Conservation (phyloP, 139 green algal species). For the Coelastrella sp. region DNA sequence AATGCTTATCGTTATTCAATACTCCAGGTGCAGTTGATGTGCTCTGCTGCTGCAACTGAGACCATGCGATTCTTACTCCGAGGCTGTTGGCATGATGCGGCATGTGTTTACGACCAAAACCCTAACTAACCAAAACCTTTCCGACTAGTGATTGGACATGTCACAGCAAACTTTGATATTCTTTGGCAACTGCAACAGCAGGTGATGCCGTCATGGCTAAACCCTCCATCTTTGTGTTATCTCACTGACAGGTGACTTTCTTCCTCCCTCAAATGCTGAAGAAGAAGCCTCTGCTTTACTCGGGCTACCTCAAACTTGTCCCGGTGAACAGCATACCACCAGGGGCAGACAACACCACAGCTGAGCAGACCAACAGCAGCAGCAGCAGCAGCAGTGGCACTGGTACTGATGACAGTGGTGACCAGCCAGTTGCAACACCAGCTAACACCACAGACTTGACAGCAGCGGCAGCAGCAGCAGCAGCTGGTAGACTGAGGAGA, state of each 20-base stretch:
- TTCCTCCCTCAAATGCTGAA: neutral
- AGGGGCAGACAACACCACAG: neutral
- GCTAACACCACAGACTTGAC: neutral
- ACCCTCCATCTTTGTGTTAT: neutral
- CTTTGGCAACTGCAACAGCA: too few relatives aligned
- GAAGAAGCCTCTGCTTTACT: conserved; percentile 1
- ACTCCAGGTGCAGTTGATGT: neutral
- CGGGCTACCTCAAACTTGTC: neutral
- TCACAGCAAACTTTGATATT: too few relatives aligned
- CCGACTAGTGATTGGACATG: too few relatives aligned
- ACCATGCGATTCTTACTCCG: neutral
- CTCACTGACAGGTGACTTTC: neutral
- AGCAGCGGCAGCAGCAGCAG: conserved; percentile 20
- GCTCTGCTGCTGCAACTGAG: neutral
- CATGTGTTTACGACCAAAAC: too few relatives aligned
- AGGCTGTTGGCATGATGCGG: too few relatives aligned
- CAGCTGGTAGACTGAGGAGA: neutral
- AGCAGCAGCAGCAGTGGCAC: conserved; percentile 6
- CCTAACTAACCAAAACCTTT: too few relatives aligned
- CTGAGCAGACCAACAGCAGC: neutral
- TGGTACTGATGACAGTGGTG: neutral
- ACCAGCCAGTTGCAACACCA: too few relatives aligned
- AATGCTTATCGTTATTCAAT: neutral
- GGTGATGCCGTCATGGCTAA: too few relatives aligned
- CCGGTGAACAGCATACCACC: neutral